Evolutionary conservation across 2,329 filamentous ascomycete species (phyloP), one percentile per base, ranked within the genome.

Genomic region (Myriosclerotinia curreyana): DNA sequence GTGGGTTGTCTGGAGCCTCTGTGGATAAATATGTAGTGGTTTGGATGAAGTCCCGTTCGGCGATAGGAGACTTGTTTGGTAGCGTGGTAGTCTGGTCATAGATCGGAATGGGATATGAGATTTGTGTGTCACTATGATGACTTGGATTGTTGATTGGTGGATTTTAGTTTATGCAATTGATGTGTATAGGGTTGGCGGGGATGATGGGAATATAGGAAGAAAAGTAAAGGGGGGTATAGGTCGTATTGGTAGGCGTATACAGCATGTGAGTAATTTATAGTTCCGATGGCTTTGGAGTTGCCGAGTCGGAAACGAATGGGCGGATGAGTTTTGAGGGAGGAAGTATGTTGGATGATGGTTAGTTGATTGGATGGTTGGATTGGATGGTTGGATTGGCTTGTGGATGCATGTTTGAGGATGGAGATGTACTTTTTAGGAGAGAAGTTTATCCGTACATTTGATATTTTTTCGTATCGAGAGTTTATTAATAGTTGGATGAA

Each of bases 221-320:
- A 31, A 9, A 9, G 28, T 15, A 34, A 22, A 9, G 20, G 22
- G 12, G 28, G 40, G 40, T 48, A 17, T 7, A 38, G 31, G 42
- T 59, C 7, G 55, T 38, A 59, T 59, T 48, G 55, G 17, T 22
- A 36, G 55, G 42, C 28, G 31, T 20, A 8, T 36, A 59, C 20
- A 59, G 42, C 31, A 48, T 48, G 42, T 59, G 55, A 59, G 55
- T 48, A 38, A 59, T 48, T 48, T 25, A 59, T 46, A 14, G 14
- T 59, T 48, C 42, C 42, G 42, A 48, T 36, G 42, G 55, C 31
- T 59, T 36, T 48, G 22, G 14, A 38, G 31, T n/a, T 55, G 53
- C 42, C n/a, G 42, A 36, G 42, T 36, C 7, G 15, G 54, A 58
- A 46, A 40, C 54, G 54, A 58, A 46, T 46, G n/a, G 11, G n/a